Base-by-base conservation (phyloP, 2,329 filamentous ascomycete genomes). In the Fusarium proliferatum region DNA sequence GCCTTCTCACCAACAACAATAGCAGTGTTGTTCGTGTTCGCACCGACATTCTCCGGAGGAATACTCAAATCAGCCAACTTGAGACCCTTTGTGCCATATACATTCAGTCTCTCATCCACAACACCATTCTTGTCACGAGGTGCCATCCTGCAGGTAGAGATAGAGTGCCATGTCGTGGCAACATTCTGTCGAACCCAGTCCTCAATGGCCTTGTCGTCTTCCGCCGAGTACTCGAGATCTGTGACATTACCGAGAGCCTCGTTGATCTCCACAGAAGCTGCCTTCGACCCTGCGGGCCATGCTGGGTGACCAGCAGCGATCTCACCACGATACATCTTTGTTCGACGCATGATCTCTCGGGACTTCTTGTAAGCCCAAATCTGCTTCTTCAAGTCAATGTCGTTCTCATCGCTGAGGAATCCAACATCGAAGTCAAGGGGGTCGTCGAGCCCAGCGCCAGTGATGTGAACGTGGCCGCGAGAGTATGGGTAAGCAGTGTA, bases 351-450 rank as follows among this genome's bases (percentile, higher is more conserved):
- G 61, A 92, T 87, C 77, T 92, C 90, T 3, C 91, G 88, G n/a
- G 85, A 84, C 74, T 87, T 88, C 80, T 93, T 93, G 82, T 93
- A 93, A 1, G 84, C 86, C 90, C 90, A 92, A 8, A 91, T 75
- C 26, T 90, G 87, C 75, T 88, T 89, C 79, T 88, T 88, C 42
- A 92, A 53, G 75, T 92, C 90, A n/a, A 89, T 79, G 74, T 92
- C 90, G 26, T 88, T 77, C 17, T 81, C 74, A 59, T 91, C 87
- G 9, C 81, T 85, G 38, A 92, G 84, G 79, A 86, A 90, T 12
- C 89, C 90, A 0, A 86, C 82, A 57, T 89, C 85, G 64, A 92
- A 91, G 66, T 90, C 86, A 9, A 87, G 80, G 1, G 83, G 79
- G 30, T 87, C 85, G 13, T 80, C 75, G 6, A 85, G 69, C 1